Conservation (phyloP, 495 filamentous ascomycete species). For the Podospora comata region DNA sequence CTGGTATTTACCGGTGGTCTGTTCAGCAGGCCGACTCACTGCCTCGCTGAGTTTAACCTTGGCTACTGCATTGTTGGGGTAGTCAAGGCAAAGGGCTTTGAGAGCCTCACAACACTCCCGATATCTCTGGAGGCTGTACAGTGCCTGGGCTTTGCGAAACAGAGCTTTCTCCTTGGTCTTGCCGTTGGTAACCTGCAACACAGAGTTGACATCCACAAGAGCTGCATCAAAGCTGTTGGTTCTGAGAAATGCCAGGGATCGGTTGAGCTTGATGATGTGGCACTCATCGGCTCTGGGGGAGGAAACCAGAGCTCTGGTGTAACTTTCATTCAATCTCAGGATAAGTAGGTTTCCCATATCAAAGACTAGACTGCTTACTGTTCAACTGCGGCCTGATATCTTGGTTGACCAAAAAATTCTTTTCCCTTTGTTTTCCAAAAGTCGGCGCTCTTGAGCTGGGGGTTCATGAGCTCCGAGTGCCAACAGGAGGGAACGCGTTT, state of each 20-base stretch:
- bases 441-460: neutral
- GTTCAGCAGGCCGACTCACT: neutral
- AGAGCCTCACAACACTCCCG: constrained; percentile 27
- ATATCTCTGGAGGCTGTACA: constrained; percentile 46
- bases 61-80: neutral
- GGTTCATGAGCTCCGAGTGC: neutral
- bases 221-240: constrained; percentile 13
- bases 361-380: neutral
- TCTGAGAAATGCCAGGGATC: constrained; percentile 13
- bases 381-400: neutral
- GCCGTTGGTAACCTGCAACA: neutral
- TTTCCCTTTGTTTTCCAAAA: neutral
- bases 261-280: constrained; percentile 14
- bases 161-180: constrained; percentile 42
- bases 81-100: neutral
- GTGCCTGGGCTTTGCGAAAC: constrained; percentile 45
- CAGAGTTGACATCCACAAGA: constrained; percentile 11
- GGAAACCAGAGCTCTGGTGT: constrained; percentile 6
- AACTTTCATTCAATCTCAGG: neutral
- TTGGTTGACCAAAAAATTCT: neutral
- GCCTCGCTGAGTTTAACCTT: neutral
- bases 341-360: neutral
- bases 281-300: constrained; percentile 10
- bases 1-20: constrained; percentile 31
- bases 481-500: neutral